Evolutionary conservation across 2,329 filamentous ascomycete species (phyloP).

Genomic region (Huntiella savannae): DNA sequence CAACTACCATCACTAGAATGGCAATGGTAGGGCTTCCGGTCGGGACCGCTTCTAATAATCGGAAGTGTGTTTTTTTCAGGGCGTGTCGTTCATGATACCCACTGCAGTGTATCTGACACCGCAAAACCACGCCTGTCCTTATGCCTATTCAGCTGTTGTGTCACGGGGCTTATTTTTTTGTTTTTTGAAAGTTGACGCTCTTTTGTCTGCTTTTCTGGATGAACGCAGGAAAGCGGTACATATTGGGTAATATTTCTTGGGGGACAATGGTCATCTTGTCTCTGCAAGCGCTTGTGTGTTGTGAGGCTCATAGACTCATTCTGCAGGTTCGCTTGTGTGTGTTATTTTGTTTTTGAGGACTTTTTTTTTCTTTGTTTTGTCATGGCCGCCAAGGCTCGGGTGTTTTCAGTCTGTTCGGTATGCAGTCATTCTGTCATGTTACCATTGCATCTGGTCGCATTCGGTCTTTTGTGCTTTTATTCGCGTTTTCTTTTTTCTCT

Average conservation of each 20-base stretch:
- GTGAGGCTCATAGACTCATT: no score
- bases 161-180: neutral
- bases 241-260: neutral
- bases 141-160: neutral
- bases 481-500: constrained; percentile 5
- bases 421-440: constrained; percentile 1
- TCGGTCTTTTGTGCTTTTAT: constrained; percentile 1
- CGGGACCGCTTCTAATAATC: no score
- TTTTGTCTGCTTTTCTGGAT: neutral
- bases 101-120: neutral
- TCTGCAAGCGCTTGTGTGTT: neutral
- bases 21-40: neutral
- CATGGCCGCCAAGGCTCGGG: no score
- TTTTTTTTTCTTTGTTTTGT: constrained; percentile 3
- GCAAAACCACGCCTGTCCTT: neutral
- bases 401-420: neutral
- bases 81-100: neutral
- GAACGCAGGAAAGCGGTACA: neutral
- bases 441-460: constrained; percentile 3
- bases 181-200: neutral
- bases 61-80: neutral
- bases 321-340: neutral
- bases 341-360: neutral
- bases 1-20: constrained; percentile 31
- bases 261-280: neutral